Evolutionary conservation across 2,329 filamentous ascomycete species (phyloP).

Genomic region (Cladosporium sp.): DNA sequence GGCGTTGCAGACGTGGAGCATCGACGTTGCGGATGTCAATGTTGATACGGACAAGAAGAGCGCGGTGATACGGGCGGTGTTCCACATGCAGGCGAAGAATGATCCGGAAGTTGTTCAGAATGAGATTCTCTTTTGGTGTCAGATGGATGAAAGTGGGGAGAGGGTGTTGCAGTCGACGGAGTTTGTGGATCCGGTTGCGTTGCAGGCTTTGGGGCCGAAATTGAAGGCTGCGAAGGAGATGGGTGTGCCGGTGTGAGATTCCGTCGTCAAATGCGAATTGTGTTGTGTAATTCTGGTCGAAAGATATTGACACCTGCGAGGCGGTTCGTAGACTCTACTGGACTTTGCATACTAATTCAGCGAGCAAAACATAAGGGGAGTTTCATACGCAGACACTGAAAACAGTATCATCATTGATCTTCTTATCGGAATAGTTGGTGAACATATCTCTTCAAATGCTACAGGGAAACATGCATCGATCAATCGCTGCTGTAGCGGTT

Average conservation of each 20-base stretch:
- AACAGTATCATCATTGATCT: no score
- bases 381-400: no score
- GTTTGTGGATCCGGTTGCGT: slow-evolving; percentile 31
- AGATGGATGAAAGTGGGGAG: slow-evolving; percentile 23
- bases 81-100: slow-evolving; percentile 25
- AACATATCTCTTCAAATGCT: no score
- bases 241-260: background rate
- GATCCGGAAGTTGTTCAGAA: slow-evolving; percentile 24
- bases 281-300: no score
- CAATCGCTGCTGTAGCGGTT: no score
- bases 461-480: no score
- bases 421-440: no score
- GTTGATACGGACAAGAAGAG: slow-evolving; percentile 27
- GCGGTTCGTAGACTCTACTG: no score
- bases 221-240: slow-evolving; percentile 1
- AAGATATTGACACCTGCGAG: no score
- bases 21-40: slow-evolving; percentile 20
- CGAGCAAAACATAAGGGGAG: no score
- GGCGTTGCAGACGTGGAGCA: slow-evolving; percentile 23
- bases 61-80: slow-evolving; percentile 24
- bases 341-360: no score
- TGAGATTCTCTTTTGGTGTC: slow-evolving; percentile 32
- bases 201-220: slow-evolving; percentile 13
- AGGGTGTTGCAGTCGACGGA: slow-evolving; percentile 27
- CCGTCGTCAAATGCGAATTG: no score